Evolutionary conservation across 176 grass and related monocot species (phyloP), one percentile per base, ranked within the genome.

Genomic region (Oryza glaberrima): DNA sequence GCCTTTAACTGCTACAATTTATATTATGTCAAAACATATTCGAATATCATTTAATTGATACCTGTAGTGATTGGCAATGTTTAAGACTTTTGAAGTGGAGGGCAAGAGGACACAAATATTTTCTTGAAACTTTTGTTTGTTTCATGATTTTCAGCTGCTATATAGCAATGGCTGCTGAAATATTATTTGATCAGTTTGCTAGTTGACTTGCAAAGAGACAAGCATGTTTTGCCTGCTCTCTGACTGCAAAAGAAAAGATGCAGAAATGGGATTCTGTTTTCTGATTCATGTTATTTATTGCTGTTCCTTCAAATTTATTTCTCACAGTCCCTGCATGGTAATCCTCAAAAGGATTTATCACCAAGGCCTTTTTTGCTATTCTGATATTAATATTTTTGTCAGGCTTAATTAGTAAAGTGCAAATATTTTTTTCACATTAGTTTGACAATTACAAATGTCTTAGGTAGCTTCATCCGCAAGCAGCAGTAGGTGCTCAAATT

Each of bases 391-490:
- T 58, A 78, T 19, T 0, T 48, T 80, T 75, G 51, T 56, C 60
- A 34, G 36, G 66, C 44, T 86, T 47, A 11, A 38, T 35, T 77
- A 67, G 2, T 66, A 71, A 25, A 28, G 3, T 60, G 74, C 6
- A 17, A 67, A 19, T 74, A 79, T 30, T 74, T 79, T 75, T 74
- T 28, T 63, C 58, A 63, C 83, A 78, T 25, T 83, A n/a, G 16
- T 90, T 79, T 85, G 41, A 19, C 63, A 44, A 64, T 60, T 85
- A 45, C 44, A 72, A 34, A 73, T 76, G 52, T 82, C 14, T 66
- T 85, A 96, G 96, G 86, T 84, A 82, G 68, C 86, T 82, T 84
- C 90, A 82, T 64, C 83, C 67, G 43, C 65, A 34, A 82, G 85
- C 80, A 75, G 65, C 74, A 85, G 67, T 51, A 68, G 72, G 63